Evolutionary conservation across 306 rosid genomes (phyloP).

Genomic region (Malus fusca): DNA sequence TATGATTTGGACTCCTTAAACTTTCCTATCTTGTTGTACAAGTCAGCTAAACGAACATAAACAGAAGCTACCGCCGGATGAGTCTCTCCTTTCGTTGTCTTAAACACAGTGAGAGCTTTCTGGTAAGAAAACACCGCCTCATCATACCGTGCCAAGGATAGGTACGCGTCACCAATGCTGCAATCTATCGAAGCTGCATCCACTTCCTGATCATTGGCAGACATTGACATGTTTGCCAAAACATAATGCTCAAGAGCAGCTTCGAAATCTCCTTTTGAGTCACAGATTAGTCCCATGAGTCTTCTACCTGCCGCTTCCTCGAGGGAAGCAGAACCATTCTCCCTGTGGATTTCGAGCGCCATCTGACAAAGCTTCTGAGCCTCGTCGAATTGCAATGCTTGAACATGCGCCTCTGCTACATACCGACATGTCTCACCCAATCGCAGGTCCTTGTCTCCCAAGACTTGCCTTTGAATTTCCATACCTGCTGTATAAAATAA

Average conservation of each 20-base stretch:
- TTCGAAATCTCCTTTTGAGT: conserved; percentile 77
- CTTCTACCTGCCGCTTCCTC: conserved; percentile 84
- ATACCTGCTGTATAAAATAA: conserved; percentile 66
- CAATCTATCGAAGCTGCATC: conserved; percentile 70
- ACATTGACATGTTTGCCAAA: conserved; percentile 69
- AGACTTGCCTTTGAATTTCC: conserved; percentile 65
- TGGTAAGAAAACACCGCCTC: conserved; percentile 73
- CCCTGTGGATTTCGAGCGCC: conserved; percentile 66
- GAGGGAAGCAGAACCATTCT: conserved; percentile 48
- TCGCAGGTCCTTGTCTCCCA: conserved; percentile 67
- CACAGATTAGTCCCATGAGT: conserved; percentile 79
- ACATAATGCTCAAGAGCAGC: conserved; percentile 81
- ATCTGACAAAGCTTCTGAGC: conserved; percentile 67
- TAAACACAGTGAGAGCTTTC: conserved; percentile 63
- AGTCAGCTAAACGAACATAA: conserved; percentile 66
- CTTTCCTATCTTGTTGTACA: conserved; percentile 71
- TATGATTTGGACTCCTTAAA: conserved; percentile 70
- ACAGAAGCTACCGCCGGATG: conserved; percentile 78
- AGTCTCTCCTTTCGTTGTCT: conserved; percentile 64
- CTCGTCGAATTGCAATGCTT: conserved; percentile 77
- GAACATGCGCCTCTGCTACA: conserved; percentile 85
- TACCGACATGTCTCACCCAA: conserved; percentile 69
- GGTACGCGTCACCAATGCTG: conserved; percentile 75
- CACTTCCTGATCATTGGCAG: conserved; percentile 49
- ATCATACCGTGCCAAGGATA: conserved; percentile 64